Conservation (phyloP, 176 grass and related monocot species). For the Raddia guianensis region DNA sequence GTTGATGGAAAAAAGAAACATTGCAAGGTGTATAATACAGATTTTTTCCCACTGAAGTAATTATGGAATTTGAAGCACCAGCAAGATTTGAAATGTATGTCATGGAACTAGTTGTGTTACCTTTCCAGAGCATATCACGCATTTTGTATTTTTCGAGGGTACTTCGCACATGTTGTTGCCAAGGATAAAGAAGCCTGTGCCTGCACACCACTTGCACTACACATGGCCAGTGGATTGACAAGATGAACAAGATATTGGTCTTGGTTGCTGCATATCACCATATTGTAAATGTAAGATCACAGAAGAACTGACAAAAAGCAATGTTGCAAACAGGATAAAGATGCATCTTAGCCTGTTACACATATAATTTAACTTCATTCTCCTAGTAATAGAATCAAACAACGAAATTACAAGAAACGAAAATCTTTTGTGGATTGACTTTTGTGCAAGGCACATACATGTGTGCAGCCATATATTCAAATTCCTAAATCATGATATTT, state of each 20-base stretch:
- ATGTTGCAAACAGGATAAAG: background rate
- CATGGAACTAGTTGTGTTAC: slow-evolving; percentile 44
- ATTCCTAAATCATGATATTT: slow-evolving; percentile 28
- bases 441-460: slow-evolving; percentile 21
- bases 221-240: slow-evolving; percentile 74
- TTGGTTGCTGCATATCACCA: slow-evolving; percentile 85
- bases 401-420: slow-evolving; percentile 33
- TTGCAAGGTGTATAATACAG: slow-evolving; percentile 12
- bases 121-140: slow-evolving; percentile 85
- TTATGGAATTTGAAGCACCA: slow-evolving; percentile 4
- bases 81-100: slow-evolving; percentile 5
- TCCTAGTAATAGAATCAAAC: background rate
- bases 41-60: slow-evolving; percentile 28
- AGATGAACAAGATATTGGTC: slow-evolving; percentile 74
- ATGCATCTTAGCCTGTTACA: background rate
- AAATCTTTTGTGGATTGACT: background rate
- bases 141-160: slow-evolving; percentile 82
- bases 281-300: slow-evolving; percentile 30
- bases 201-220: slow-evolving; percentile 89
- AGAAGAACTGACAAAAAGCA: slow-evolving; percentile 14
- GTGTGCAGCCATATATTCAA: background rate
- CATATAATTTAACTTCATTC: slow-evolving; percentile 15
- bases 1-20: slow-evolving; percentile 11
- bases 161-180: slow-evolving; percentile 95
- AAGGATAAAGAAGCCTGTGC: slow-evolving; percentile 97